These are phyloP conservation scores for Lentinula aciculospora DNA, from an alignment of 768 basidiomycete species.

Conservation along the genomic window DNA sequence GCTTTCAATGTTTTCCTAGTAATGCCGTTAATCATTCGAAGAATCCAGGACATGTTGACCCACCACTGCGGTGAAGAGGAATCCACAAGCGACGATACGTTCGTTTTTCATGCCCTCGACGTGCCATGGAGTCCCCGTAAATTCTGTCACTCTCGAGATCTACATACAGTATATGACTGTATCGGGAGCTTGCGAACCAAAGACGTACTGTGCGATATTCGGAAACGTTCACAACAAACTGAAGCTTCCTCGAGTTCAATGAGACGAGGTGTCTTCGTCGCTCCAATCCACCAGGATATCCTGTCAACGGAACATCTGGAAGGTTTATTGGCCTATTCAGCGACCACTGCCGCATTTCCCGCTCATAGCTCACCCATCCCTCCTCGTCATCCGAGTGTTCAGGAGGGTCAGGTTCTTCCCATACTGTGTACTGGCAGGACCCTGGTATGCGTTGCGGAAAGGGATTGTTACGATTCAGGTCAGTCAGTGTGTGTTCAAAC, in stretches of 20 bases:
- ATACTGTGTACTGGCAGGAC: slow-evolving; percentile 32
- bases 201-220: slow-evolving; percentile 36
- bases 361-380: slow-evolving; percentile 37
- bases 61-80: slow-evolving; percentile 36
- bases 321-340: slow-evolving; percentile 36
- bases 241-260: slow-evolving; percentile 31
- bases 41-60: too few relatives aligned
- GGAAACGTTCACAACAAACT: slow-evolving; percentile 35
- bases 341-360: slow-evolving; percentile 35
- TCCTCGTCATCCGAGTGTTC: slow-evolving; percentile 45
- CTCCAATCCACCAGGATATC: slow-evolving; percentile 44
- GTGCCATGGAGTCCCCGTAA: slow-evolving; percentile 36
- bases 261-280: slow-evolving; percentile 29
- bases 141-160: slow-evolving; percentile 24
- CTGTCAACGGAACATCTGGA: slow-evolving; percentile 36
- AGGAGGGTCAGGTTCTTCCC: slow-evolving; percentile 45
- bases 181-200: not conserved
- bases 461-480: slow-evolving; percentile 45
- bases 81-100: slow-evolving; percentile 40
- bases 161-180: not conserved
- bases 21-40: not conserved
- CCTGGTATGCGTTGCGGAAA: slow-evolving; percentile 36
- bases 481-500: slow-evolving; percentile 48
- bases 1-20: slow-evolving; percentile 37
- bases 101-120: slow-evolving; percentile 52